Conservation (phyloP, 495 filamentous ascomycete genomes). For the Apiosordaria backusii region DNA sequence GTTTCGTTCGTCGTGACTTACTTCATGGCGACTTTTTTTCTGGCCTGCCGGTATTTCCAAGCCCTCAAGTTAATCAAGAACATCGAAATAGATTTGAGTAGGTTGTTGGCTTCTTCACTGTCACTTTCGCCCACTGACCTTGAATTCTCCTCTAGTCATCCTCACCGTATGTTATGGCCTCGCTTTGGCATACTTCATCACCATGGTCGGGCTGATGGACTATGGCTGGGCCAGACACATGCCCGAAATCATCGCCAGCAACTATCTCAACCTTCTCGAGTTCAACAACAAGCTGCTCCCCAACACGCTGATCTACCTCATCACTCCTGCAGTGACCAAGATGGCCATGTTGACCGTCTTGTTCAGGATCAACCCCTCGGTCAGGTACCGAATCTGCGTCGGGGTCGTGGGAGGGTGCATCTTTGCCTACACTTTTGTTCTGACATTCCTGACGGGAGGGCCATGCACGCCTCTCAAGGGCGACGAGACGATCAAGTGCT, state of each 20-base stretch:
- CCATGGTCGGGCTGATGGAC: slow-evolving; percentile 15
- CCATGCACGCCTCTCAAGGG: slow-evolving; percentile 21
- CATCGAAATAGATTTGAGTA: slow-evolving; percentile 14
- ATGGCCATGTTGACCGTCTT: slow-evolving; percentile 23
- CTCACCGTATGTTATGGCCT: slow-evolving; percentile 13
- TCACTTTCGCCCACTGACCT: not conserved
- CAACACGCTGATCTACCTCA: slow-evolving; percentile 22
- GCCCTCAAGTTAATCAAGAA: slow-evolving; percentile 12
- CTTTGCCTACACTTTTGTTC: slow-evolving; percentile 19
- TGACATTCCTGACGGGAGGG: slow-evolving; percentile 20
- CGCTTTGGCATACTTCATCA: slow-evolving; percentile 12
- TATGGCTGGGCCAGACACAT: slow-evolving; percentile 19
- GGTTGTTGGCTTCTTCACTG: not conserved
- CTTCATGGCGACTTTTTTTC: slow-evolving; percentile 15
- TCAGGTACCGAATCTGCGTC: slow-evolving; percentile 15
- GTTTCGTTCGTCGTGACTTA: slow-evolving; percentile 15
- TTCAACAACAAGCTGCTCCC: slow-evolving; percentile 21
- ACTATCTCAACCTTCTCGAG: slow-evolving; percentile 4
- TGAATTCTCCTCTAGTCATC: slow-evolving; percentile 1
- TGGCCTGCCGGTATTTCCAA: slow-evolving; percentile 15
- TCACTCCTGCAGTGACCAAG: slow-evolving; percentile 24
- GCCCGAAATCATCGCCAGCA: slow-evolving; percentile 3
- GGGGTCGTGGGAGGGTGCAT: slow-evolving; percentile 15
- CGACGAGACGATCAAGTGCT: slow-evolving; percentile 13
- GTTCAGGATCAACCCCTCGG: slow-evolving; percentile 20